These are phyloP conservation scores for Synchytrium microbalum DNA, from an alignment of 371 early-diverging fungal genomes.

Conservation along the genomic window DNA sequence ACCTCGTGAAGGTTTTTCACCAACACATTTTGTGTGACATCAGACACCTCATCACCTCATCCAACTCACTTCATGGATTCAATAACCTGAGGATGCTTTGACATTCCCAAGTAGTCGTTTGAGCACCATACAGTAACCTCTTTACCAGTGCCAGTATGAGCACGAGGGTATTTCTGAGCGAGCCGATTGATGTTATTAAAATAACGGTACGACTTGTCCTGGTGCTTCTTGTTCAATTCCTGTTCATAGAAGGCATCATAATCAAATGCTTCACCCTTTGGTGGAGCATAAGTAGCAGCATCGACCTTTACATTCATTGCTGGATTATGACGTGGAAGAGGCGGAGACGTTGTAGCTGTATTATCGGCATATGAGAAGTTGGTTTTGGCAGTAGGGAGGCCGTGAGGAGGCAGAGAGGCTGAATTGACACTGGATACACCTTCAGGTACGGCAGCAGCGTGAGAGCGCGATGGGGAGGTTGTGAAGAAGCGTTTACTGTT, in stretches of 20 bases:
- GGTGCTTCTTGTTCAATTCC: constrained; percentile 88
- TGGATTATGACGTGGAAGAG: neutral
- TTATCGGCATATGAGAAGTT: neutral
- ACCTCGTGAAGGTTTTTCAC: constrained; percentile 5
- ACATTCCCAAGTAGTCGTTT: constrained; percentile 97
- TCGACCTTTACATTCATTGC: neutral
- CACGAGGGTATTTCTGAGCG: constrained; percentile 83
- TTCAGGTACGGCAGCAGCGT: constrained; percentile 9
- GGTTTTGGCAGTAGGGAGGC: neutral
- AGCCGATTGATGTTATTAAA: constrained; percentile 98
- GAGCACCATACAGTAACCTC: constrained; percentile 98
- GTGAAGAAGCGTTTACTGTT: constrained; percentile 8
- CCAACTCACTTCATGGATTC: constrained; percentile 76
- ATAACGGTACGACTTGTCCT: constrained; percentile 94
- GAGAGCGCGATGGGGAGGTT: constrained; percentile 12
- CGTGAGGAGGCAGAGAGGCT: constrained; percentile 4
- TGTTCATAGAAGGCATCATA: constrained; percentile 77
- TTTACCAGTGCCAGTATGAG: constrained; percentile 79
- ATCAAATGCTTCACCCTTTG: constrained; percentile 55
- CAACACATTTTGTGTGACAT: constrained; percentile 12
- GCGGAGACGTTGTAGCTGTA: neutral
- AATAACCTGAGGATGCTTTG: constrained; percentile 73
- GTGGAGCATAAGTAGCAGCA: neutral
- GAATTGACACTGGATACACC: constrained; percentile 30
- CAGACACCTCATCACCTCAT: neutral